Conservation (phyloP, 257 asterid species). For the Gentiana macrophylla region DNA sequence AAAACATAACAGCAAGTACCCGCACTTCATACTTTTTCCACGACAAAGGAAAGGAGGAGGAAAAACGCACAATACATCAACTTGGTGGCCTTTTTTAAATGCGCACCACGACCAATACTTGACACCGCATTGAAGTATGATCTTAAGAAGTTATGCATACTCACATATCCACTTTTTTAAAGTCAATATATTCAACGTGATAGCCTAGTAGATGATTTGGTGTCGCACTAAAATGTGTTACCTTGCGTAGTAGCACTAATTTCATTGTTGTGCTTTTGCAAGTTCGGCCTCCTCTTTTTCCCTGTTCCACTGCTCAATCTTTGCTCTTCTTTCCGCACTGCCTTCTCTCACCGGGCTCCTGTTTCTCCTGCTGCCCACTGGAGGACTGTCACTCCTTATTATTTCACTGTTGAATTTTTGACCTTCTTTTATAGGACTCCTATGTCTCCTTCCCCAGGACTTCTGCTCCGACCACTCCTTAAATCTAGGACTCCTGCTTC, state of each 20-base stretch:
- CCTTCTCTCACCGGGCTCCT: constrained; percentile 52
- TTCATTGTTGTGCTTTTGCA: constrained; percentile 13
- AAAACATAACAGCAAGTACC: too few relatives aligned
- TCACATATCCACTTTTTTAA: too few relatives aligned
- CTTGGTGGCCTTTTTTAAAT: too few relatives aligned
- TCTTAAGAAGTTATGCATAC: too few relatives aligned
- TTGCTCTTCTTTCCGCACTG: constrained; percentile 82
- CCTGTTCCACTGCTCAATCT: constrained; percentile 77
- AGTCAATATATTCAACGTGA: too few relatives aligned
- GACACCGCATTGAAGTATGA: too few relatives aligned
- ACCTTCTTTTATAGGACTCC: constrained; percentile 63
- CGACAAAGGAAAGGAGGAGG: too few relatives aligned
- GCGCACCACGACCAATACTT: too few relatives aligned
- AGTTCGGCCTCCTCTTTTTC: constrained; percentile 51
- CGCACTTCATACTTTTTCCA: too few relatives aligned
- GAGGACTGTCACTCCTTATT: constrained; percentile 23
- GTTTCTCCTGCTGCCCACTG: constrained; percentile 44
- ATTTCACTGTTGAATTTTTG: constrained; percentile 61
- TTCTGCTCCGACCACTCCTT: constrained; percentile 66
- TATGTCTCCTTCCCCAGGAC: constrained; percentile 67
- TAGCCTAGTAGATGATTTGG: too few relatives aligned
- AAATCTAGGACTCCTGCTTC: constrained; percentile 74
- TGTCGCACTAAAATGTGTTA: too few relatives aligned
- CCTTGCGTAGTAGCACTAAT: constrained; percentile 3
- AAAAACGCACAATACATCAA: too few relatives aligned